phyloP scores from a whole-genome alignment of 78 protist genomes.

The Speleostelium caveatum region DNA sequence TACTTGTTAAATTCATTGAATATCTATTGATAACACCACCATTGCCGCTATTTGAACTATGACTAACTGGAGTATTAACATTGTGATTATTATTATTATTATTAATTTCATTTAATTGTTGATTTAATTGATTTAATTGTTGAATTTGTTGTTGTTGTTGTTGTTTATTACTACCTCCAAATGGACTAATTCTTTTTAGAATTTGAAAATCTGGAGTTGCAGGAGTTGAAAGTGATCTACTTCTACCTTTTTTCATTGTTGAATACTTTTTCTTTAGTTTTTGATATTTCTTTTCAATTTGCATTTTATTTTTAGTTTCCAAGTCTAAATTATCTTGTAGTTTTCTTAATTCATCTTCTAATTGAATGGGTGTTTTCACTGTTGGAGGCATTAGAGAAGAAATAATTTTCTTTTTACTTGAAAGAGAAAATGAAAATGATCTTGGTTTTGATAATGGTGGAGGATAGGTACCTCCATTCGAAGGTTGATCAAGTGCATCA shows the following conservation, averaged over 20 bases:
- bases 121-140: neutral
- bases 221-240: constrained; percentile 45
- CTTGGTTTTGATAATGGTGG: constrained; percentile 17
- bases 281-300: constrained; percentile 47
- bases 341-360: constrained; percentile 37
- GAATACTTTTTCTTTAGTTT: constrained; percentile 36
- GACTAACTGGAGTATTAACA: neutral
- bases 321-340: neutral
- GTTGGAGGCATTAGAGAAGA: neutral
- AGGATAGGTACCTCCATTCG: no score
- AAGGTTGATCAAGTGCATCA: neutral
- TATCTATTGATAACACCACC: neutral
- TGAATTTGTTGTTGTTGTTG: neutral
- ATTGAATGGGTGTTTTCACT: neutral
- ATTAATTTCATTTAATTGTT: no score
- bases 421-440: constrained; percentile 63
- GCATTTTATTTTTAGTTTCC: constrained; percentile 15
- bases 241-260: constrained; percentile 10
- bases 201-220: constrained; percentile 25
- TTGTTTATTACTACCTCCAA: constrained; percentile 25
- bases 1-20: neutral
- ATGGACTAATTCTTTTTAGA: neutral
- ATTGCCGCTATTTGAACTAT: neutral
- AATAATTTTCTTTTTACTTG: constrained; percentile 19
- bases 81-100: neutral